Conservation (phyloP, 805 yeast genomes). For the Saccharomycopsis sp. region DNA sequence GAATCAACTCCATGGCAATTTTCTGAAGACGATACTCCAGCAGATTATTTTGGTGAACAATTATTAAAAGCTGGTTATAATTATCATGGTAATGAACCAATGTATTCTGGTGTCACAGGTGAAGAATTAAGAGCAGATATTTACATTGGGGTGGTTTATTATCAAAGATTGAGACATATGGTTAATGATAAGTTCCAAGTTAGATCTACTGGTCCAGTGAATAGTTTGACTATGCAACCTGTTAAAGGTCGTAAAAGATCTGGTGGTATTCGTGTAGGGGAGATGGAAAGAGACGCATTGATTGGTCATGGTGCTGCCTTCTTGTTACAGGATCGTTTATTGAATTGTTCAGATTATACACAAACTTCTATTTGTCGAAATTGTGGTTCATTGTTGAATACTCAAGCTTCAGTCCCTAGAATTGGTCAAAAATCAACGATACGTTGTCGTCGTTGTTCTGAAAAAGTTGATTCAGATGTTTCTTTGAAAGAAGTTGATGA, state of each 20-base stretch:
- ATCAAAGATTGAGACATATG: constrained; percentile 98
- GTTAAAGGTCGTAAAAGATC: constrained; percentile 98
- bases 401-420: constrained; percentile 87
- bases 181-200: constrained; percentile 99
- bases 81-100: constrained; percentile 97
- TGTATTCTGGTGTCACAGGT: constrained; percentile 98
- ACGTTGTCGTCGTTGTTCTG: constrained; percentile 89
- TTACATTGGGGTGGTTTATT: constrained; percentile 93
- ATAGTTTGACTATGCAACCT: constrained; percentile 96
- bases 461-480: constrained; percentile 37
- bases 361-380: constrained; percentile 84
- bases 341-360: constrained; percentile 93
- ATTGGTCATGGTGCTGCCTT: constrained; percentile 98
- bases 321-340: constrained; percentile 86
- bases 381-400: constrained; percentile 87
- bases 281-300: constrained; percentile 98
- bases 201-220: constrained; percentile 97
- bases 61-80: constrained; percentile 82
- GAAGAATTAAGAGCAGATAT: constrained; percentile 95
- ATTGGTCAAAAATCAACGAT: constrained; percentile 73
- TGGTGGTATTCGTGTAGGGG: constrained; percentile 99
- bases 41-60: constrained; percentile 96
- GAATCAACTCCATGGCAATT: constrained; percentile 97
- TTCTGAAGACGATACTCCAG: constrained; percentile 88
- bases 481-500: constrained; percentile 46